Evolutionary conservation across 78 protist species (phyloP).

Genomic region (Planoprotostelium fungivorum): DNA sequence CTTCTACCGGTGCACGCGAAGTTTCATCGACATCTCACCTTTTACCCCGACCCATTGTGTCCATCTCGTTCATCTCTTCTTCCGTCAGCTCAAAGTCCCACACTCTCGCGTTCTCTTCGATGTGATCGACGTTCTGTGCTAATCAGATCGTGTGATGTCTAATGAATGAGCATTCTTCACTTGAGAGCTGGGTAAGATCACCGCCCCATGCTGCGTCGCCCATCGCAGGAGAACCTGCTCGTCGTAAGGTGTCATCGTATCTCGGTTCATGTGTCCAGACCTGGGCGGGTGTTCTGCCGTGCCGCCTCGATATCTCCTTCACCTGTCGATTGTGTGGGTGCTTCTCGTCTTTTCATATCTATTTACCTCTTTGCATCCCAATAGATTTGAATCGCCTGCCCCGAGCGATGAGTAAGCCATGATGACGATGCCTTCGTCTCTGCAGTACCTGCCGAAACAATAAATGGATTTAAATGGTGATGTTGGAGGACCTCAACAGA

Average conservation of each 20-base stretch:
- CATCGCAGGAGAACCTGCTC: background rate
- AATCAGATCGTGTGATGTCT: no score
- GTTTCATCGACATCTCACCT: background rate
- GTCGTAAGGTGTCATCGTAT: background rate
- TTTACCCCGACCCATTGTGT: background rate
- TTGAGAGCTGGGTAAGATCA: background rate
- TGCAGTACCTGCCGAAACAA: background rate
- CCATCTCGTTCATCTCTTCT: background rate
- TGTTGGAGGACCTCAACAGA: background rate
- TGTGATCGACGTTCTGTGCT: background rate
- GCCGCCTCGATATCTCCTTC: background rate
- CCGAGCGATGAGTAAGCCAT: background rate
- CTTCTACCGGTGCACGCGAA: no score
- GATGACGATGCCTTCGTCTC: background rate
- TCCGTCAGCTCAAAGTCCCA: background rate
- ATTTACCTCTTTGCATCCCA: background rate
- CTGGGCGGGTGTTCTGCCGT: background rate
- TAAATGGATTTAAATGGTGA: background rate
- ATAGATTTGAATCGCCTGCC: background rate
- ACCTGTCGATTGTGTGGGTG: background rate
- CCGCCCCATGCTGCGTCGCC: background rate
- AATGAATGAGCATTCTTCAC: background rate
- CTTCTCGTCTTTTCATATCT: no score
- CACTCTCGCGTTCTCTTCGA: background rate
- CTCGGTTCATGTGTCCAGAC: background rate